Base-by-base conservation (phyloP, 306 rosid genomes). In the Mimosa bimucronata region DNA sequence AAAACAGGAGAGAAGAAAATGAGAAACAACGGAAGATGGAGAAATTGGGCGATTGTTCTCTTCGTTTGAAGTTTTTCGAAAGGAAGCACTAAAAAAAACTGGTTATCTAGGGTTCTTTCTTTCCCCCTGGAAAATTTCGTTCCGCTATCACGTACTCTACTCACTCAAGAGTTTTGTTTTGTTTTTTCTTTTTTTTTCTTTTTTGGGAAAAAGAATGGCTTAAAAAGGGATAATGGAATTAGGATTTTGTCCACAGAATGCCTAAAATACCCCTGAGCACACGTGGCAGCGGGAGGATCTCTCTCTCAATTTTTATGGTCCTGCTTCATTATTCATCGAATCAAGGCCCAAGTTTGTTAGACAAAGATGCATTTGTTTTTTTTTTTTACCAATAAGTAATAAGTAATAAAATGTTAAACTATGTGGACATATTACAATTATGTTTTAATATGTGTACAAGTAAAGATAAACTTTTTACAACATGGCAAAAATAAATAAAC, bases 61-160 rank as follows among this genome's bases (percentile, higher is more conserved):
- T 23, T 53, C 10, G 23, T 37, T 53, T n/a, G n/a, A n/a, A n/a
- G n/a, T n/a, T n/a, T n/a, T n/a, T n/a, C n/a, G n/a, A n/a, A n/a
- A n/a, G n/a, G n/a, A n/a, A n/a, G n/a, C n/a, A n/a, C n/a, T n/a
- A n/a, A n/a, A n/a, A n/a, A n/a, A n/a, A n/a, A n/a, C n/a, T n/a
- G n/a, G 67, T 5, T 26, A 25, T 61, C 70, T 60, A 85, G 90
- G 90, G 88, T 76, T 87, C 75, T 37, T 31, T 55, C 21, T 79
- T 34, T 38, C 21, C 67, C 67, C 2, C 34, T 18, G 9, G 18
- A 11, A 67, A 40, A 28, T 44, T 60, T 38, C 26, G 9, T 18
- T 13, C 4, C 12, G 12, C 77, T 41, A 30, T 46, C 61, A 41
- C 46, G 75, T 61, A 30, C 46, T 71, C 73, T 78, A 28, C 46